A percentile compares a stretch with the other conserved stretches of the same genome.
These are phyloP conservation scores for Boletus rex-veris DNA, from an alignment of 768 basidiomycete species.

Conservation along the genomic window DNA sequence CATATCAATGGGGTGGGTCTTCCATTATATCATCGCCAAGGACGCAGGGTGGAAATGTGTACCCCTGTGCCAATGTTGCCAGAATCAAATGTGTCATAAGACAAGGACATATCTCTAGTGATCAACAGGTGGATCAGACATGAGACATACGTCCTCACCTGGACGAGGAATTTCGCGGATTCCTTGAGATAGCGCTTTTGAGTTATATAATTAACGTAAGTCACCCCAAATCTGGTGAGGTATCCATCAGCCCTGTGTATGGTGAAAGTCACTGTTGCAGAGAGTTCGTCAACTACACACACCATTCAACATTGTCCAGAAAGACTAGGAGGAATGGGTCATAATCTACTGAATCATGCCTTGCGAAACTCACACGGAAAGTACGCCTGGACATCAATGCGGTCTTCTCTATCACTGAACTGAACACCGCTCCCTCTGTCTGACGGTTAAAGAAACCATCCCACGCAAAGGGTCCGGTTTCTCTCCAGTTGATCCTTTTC, in stretches of 20 bases:
- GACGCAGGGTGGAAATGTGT: constrained; percentile 22
- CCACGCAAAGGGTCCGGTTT: constrained; percentile 98
- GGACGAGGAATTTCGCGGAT: constrained; percentile 52
- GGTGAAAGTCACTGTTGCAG: background rate
- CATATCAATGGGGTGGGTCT: constrained; percentile 67
- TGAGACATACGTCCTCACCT: constrained; percentile 35
- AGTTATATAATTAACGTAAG: constrained; percentile 68
- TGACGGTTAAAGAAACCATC: constrained; percentile 92
- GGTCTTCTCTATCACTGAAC: constrained; percentile 89
- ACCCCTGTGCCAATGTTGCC: too few relatives aligned
- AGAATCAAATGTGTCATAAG: too few relatives aligned
- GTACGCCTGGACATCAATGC: constrained; percentile 58
- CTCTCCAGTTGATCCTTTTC: too few relatives aligned
- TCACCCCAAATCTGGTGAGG: constrained; percentile 63
- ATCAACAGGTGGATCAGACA: background rate
- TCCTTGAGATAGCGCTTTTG: constrained; percentile 65
- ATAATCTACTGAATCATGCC: background rate
- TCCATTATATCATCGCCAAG: constrained; percentile 21
- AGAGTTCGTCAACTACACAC: background rate
- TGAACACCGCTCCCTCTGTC: constrained; percentile 93
- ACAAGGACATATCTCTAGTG: too few relatives aligned
- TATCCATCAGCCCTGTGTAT: constrained; percentile 56
- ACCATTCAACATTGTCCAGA: constrained; percentile 72
- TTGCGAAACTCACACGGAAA: constrained; percentile 53
- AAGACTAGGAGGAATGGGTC: constrained; percentile 40